phyloP scores from a whole-genome alignment of 257 asterid species.

The Primulina tabacum region DNA sequence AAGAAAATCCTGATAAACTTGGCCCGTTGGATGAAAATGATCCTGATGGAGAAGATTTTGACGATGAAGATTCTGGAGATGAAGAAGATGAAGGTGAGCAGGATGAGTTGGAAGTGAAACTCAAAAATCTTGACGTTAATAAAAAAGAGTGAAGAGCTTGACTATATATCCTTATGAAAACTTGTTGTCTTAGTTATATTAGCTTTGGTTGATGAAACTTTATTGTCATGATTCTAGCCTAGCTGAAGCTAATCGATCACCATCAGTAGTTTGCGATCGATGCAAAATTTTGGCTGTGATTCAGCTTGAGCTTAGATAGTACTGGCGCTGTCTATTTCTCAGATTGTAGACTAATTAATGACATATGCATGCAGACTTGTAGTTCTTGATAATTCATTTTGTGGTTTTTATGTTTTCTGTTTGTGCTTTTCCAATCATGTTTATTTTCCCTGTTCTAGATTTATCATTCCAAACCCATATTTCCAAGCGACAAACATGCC shows the following conservation, averaged over 20 bases:
- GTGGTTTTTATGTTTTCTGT: constrained; percentile 29
- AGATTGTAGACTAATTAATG: constrained; percentile 21
- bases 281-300: constrained; percentile 30
- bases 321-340: constrained; percentile 24
- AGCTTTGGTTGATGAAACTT: constrained; percentile 17
- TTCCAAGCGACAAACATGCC: too few relatives aligned
- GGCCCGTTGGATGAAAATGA: constrained; percentile 89
- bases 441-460: background rate
- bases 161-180: constrained; percentile 20
- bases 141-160: constrained; percentile 32
- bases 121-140: constrained; percentile 66
- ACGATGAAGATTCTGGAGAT: constrained; percentile 60
- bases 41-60: constrained; percentile 74
- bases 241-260: constrained; percentile 23
- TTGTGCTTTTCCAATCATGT: constrained; percentile 3
- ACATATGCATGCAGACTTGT: constrained; percentile 22
- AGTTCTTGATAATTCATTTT: constrained; percentile 28
- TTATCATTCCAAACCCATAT: too few relatives aligned
- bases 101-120: constrained; percentile 65
- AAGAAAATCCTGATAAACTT: constrained; percentile 61
- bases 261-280: constrained; percentile 22
- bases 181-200: constrained; percentile 24
- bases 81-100: constrained; percentile 52
- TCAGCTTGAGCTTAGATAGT: constrained; percentile 27
- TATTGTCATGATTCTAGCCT: constrained; percentile 17